Base-by-base conservation (phyloP, 2,329 filamentous ascomycete species). In the Monilinia aucupariae region DNA sequence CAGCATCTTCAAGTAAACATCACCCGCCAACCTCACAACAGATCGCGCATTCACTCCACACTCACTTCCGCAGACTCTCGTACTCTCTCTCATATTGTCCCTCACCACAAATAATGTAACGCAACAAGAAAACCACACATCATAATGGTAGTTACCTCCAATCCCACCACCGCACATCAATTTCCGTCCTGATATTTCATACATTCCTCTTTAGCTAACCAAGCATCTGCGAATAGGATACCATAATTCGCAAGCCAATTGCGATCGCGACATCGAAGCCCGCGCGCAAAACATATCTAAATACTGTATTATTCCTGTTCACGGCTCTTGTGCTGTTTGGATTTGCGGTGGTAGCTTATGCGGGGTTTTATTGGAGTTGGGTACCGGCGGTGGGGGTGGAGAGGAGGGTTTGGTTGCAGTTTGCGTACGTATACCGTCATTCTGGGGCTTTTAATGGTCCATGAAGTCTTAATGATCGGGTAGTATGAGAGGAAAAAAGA, bases 291-390 rank as follows among this genome's bases (percentile, higher is more conserved):
- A 82, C 85, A 37, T 90, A 90, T 72, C 74, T 90, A 54, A 83
- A 83, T 64, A 84, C 75, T 1, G 61, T 75, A 51, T 71, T 77
- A 27, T 71, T 76, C 48, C 55, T 69, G 50, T 68, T 71, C 58
- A 79, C 85, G 27, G 81, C 82, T 3, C 68, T 81, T 20, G 67
- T 82, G 48, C 80, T 90, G 58, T 75, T 88, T 50, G 79, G 77
- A 45, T 74, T 85, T 25, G 85, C 87, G 7, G 75, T 81, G 8
- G 71, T 83, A 47, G 85, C 85, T 41, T 90, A 90, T 72, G 78
- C 79, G 43, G 75, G 86, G 22, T 90, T 91, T 76, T 90, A 90
- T 77, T 80, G 82, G 74, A 81, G 80, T 65, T 89, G 86, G 75
- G 83, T 91, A 27, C 88, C 88, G 0, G 81, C 84, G 59, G 82